phyloP scores from a whole-genome alignment of 768 basidiomycete species.

The Panaeolus cyanescens region DNA sequence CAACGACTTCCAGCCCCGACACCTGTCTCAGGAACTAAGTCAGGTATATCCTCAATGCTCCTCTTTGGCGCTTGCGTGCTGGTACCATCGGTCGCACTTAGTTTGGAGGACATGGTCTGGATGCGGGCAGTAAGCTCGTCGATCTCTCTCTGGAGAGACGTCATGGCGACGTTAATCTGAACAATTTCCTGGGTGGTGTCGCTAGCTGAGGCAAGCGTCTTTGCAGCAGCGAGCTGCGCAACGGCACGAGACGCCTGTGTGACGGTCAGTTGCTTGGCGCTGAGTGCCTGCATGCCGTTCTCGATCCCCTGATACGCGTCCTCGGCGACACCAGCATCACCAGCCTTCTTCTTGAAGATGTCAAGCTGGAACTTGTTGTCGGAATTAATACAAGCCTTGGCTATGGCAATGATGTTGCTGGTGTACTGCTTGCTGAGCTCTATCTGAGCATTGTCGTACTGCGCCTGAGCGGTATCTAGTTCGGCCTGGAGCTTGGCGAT shows the following conservation, averaged over 20 bases:
- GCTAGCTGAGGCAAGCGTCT: conserved; percentile 19
- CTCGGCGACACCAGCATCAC: too few relatives aligned
- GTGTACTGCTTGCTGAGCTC: conserved; percentile 15
- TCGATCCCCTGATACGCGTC: conserved; percentile 20
- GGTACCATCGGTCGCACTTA: background rate
- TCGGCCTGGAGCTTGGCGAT: conserved; percentile 11
- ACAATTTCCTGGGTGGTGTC: conserved; percentile 18
- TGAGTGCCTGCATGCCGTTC: conserved; percentile 6
- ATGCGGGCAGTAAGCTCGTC: conserved; percentile 18
- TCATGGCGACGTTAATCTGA: conserved; percentile 15
- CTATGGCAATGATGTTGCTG: conserved; percentile 21
- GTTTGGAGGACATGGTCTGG: conserved; percentile 10
- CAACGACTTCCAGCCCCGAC: too few relatives aligned
- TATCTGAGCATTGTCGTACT: conserved; percentile 15
- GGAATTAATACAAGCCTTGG: conserved; percentile 19
- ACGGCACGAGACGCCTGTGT: conserved; percentile 18
- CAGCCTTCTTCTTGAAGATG: background rate
- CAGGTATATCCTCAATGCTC: too few relatives aligned
- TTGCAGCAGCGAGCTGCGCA: conserved; percentile 13
- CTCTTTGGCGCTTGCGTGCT: background rate
- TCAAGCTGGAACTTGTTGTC: conserved; percentile 12
- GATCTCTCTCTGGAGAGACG: conserved; percentile 16
- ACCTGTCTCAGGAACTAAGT: too few relatives aligned
- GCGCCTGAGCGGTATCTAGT: conserved; percentile 14
- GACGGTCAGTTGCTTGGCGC: conserved; percentile 1